Evolutionary conservation across 306 rosid species (phyloP).

Genomic region (Notholithocarpus densiflorus): DNA sequence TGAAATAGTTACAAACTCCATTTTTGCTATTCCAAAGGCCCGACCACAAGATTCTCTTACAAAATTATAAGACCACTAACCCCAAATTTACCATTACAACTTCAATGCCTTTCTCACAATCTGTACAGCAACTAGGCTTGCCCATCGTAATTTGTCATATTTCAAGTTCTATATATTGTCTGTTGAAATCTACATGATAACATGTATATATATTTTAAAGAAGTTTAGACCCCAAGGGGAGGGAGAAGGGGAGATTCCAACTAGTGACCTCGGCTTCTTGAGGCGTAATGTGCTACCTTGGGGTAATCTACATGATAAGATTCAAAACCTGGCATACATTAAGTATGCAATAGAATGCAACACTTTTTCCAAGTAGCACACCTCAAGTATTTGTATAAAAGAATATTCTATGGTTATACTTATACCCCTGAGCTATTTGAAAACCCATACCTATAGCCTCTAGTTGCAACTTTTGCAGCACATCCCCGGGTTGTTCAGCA

Average conservation of each 20-base stretch:
- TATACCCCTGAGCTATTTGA: background rate
- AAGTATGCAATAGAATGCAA: background rate
- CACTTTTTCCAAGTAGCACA: background rate
- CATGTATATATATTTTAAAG: too few species aligned
- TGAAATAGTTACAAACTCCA: background rate
- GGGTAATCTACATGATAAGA: background rate
- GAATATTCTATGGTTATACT: background rate
- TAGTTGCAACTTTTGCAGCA: slow-evolving; percentile 55
- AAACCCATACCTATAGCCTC: slow-evolving; percentile 66
- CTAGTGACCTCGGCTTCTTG: too few species aligned
- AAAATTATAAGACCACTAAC: background rate
- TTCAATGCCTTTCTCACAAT: background rate
- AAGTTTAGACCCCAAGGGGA: too few species aligned
- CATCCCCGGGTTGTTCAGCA: slow-evolving; percentile 39
- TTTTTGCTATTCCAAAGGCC: background rate
- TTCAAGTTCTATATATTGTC: background rate
- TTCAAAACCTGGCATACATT: background rate
- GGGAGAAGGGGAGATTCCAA: too few species aligned
- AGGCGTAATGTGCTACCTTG: too few species aligned
- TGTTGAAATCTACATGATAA: background rate
- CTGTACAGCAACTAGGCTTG: background rate
- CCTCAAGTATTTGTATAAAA: background rate
- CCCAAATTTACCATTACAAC: background rate
- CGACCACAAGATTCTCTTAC: background rate
- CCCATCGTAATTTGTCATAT: background rate